Evolutionary conservation across 345 rosid species (phyloP).

Genomic region (Populus simonii): DNA sequence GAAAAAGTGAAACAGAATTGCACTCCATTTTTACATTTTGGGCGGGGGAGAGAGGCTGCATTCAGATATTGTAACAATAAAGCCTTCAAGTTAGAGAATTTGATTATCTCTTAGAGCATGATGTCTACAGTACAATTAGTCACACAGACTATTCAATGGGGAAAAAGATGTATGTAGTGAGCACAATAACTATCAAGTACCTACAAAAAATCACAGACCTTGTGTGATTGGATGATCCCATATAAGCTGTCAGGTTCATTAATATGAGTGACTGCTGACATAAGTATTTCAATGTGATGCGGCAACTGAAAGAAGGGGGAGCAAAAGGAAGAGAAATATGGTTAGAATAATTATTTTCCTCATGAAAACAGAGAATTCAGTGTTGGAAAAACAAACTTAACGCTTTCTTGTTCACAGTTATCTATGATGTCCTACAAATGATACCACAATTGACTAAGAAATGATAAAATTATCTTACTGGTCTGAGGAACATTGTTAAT

Average conservation of each 20-base stretch:
- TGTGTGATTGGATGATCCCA: slow-evolving; percentile 84
- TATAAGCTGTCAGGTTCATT: slow-evolving; percentile 97
- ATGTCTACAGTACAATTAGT: background rate
- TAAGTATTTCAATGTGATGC: slow-evolving; percentile 72
- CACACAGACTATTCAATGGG: background rate
- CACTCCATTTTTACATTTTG: too few relatives aligned
- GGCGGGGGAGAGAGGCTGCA: too few relatives aligned
- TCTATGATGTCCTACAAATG: background rate
- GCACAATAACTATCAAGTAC: slow-evolving; percentile 6
- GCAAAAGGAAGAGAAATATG: background rate
- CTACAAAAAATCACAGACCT: slow-evolving; percentile 44
- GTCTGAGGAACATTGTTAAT: background rate
- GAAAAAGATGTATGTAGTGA: background rate
- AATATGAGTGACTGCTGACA: slow-evolving; percentile 81
- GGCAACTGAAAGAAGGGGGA: slow-evolving; percentile 51
- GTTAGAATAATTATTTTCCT: background rate
- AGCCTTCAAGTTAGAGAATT: background rate
- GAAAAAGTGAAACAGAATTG: too few relatives aligned
- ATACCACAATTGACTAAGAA: background rate
- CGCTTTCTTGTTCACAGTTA: background rate
- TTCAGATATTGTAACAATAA: too few relatives aligned
- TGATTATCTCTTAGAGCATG: background rate
- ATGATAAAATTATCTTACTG: background rate
- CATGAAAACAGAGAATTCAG: background rate
- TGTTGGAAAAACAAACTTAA: background rate